Conservation (phyloP, 768 basidiomycete species). For the Leccinum variicolor region DNA sequence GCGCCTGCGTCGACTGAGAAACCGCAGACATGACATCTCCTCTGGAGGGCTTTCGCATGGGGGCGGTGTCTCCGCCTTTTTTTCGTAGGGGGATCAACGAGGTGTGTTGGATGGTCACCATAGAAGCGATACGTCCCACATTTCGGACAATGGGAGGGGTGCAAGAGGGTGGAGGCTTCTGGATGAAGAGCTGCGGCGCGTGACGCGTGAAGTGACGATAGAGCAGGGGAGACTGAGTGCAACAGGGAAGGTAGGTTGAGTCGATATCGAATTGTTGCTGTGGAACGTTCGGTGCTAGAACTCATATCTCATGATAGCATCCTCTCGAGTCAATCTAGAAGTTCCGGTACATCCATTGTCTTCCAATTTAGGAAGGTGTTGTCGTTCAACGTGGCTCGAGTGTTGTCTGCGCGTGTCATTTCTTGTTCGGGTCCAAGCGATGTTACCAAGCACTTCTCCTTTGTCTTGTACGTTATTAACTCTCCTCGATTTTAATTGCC, state of each 20-base stretch:
- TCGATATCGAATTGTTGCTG: slow-evolving; percentile 41
- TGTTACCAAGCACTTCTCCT: slow-evolving; percentile 4
- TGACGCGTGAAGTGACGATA: slow-evolving; percentile 61
- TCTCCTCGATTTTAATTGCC: background rate
- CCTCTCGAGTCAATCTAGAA: background rate
- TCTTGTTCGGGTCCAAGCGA: slow-evolving; percentile 7
- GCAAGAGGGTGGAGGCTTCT: slow-evolving; percentile 20
- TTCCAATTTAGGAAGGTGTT: slow-evolving; percentile 23
- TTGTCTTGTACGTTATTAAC: slow-evolving; percentile 14
- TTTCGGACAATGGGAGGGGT: slow-evolving; percentile 40
- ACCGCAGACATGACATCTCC: slow-evolving; percentile 21
- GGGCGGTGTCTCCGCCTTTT: slow-evolving; percentile 13
- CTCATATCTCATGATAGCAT: too few relatives aligned
- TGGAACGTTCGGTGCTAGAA: background rate
- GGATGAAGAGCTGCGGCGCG: slow-evolving; percentile 35
- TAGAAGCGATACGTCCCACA: slow-evolving; percentile 52
- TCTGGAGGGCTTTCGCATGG: slow-evolving; percentile 4
- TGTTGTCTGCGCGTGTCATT: slow-evolving; percentile 16
- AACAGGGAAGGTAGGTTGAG: slow-evolving; percentile 47
- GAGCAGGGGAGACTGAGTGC: slow-evolving; percentile 47
- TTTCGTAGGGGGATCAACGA: slow-evolving; percentile 25
- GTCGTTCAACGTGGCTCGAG: slow-evolving; percentile 16
- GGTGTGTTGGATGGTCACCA: slow-evolving; percentile 36
- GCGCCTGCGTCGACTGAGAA: slow-evolving; percentile 6
- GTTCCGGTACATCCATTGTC: slow-evolving; percentile 14